Conservation (phyloP, 208 protist species). For the Wallacemonas sp. region DNA sequence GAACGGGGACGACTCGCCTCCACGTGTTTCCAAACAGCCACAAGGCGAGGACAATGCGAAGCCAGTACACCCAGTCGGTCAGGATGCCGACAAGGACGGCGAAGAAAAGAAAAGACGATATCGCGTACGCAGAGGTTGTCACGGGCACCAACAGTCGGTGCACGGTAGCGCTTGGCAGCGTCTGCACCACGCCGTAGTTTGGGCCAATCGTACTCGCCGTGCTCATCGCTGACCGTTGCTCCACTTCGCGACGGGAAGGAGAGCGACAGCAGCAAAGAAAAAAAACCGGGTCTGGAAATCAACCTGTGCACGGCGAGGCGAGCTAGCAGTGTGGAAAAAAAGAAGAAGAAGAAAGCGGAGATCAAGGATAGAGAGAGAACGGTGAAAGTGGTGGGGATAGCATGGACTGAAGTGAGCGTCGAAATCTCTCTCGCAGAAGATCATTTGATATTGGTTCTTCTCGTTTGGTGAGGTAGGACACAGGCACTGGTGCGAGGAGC, state of each 20-base stretch:
- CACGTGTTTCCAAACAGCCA: conserved; percentile 1
- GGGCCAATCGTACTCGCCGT: neutral
- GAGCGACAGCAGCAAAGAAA: too few species aligned
- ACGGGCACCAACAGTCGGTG: conserved; percentile 2
- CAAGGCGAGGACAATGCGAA: neutral
- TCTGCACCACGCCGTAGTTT: neutral
- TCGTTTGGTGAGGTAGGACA: neutral
- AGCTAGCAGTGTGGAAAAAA: too few species aligned
- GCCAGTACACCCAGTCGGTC: neutral
- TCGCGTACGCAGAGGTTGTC: neutral
- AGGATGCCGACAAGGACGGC: neutral
- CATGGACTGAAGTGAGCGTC: too few species aligned
- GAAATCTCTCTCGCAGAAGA: too few species aligned
- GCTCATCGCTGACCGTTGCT: too few species aligned
- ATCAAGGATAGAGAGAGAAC: too few species aligned
- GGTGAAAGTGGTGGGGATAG: too few species aligned
- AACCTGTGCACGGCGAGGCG: too few species aligned
- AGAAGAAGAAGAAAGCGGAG: too few species aligned
- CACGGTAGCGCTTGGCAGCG: neutral
- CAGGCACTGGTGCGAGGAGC: neutral
- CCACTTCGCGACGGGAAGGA: too few species aligned
- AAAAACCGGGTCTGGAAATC: too few species aligned
- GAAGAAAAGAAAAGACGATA: conserved; percentile 12
- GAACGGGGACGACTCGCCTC: neutral
- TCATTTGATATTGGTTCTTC: too few species aligned